Evolutionary conservation across 2,329 filamentous ascomycete genomes (phyloP), one percentile per base, ranked within the genome.

Genomic region (Nigrospora osmanthi): DNA sequence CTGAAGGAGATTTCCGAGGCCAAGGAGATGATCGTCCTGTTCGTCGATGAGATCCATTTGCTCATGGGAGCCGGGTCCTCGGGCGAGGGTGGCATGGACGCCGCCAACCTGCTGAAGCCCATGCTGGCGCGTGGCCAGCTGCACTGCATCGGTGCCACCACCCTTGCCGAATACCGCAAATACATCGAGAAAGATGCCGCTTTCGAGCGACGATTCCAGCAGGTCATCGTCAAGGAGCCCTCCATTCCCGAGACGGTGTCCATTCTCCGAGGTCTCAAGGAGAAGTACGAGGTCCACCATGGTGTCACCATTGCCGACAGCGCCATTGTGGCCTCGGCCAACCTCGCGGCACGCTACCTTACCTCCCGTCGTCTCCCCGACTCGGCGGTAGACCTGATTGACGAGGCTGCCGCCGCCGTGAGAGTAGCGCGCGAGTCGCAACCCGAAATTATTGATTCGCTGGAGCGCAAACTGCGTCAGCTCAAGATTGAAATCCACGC

Each of bases 111-210:
- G 57, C 78, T 98, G 52, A 98, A 98, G 73, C 93, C 93, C 47
- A 97, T 97, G 91, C 80, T 98, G 54, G 93, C 93, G 49, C 84
- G 93, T 61, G 93, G 93, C 44, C 91, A 97, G 65, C 75, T 98
- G 48, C 93, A 98, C 75, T 98, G 93, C 61, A 97, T 98, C 52
- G 93, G 93, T 65, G 93, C 93, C 6, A 98, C 93, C 2, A 98
- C 93, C 2, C 78, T 98, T 47, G 81, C 83, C 49, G 93, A 98
- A 65, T 98, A 98, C 69, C 82, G 93, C 60, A 98, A 98, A 67
- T 97, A 98, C 68, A 95, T 98, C 52, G 93, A 98, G 66, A 98
- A 98, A 69, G 93, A 98, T 58, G 87, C 89, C 38, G 93, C 93
- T 39, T 98, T 98, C 63, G 93, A 98, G 68, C 88, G 93, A 67